Conservation (phyloP, 2,329 filamentous ascomycete genomes). For the Neofusicoccum sp. region DNA sequence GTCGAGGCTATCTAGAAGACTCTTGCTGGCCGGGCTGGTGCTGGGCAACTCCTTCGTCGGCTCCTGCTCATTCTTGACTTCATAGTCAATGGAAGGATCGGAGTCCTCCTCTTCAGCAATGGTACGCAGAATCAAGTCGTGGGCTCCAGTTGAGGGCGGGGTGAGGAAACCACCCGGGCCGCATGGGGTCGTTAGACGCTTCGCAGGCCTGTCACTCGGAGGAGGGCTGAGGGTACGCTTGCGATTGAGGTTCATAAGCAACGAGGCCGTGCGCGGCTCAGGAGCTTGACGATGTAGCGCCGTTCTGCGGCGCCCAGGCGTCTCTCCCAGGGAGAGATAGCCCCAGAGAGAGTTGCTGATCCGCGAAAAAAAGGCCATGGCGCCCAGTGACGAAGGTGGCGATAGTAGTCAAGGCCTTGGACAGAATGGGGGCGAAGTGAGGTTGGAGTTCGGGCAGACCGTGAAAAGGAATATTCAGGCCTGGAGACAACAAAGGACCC, state of each 20-base stretch:
- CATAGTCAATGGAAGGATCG: no score
- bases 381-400: no score
- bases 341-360: neutral
- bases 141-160: neutral
- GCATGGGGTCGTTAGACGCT: no score
- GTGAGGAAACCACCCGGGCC: no score
- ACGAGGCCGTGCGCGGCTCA: neutral
- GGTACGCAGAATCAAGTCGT: no score
- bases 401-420: neutral
- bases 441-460: neutral
- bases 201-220: neutral
- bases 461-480: neutral
- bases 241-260: neutral
- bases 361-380: neutral
- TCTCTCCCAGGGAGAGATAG: neutral
- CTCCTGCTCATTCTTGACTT: no score
- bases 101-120: no score
- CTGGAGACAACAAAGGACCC: neutral
- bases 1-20: neutral
- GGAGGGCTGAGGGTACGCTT: neutral
- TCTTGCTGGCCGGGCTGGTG: neutral
- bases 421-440: neutral
- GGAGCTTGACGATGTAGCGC: neutral
- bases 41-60: no score
- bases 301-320: neutral